Base-by-base conservation (phyloP, 2,329 filamentous ascomycete genomes). In the Fusarium brevicatenulatum region DNA sequence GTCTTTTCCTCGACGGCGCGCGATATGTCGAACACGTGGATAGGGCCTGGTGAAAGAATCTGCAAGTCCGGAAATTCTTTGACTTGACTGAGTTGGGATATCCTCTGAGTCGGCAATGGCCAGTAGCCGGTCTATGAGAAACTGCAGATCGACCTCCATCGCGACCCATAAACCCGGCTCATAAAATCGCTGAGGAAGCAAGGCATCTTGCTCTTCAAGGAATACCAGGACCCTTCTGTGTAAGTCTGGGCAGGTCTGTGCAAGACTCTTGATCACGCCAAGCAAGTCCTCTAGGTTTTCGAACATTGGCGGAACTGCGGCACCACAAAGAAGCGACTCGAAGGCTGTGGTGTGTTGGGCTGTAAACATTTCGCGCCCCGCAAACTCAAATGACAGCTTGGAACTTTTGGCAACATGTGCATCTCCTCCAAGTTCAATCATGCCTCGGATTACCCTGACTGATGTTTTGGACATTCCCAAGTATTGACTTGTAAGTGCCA, bases 401-500 rank as follows among this genome's bases (percentile, higher is more conserved):
- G 34, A 2, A 4, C 3, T 37, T 0, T 15, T 40, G 4, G 11
- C 4, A 4, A 11, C 34, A 19, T 65, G 57, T 2, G 34, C n/a
- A 0, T n/a, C 6, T n/a, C 9, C 57, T 1, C n/a, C 57, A 1
- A 46, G 4, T 3, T 13, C n/a, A 23, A 65, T 19, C 3, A 54
- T 9, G 2, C 3, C 1, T 36, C 7, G 11, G 2, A 63, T 46
- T 12, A 54, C 9, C 3, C 4, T 19, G 4, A 0, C 16, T 21
- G 16, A 1, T 2, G 11, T 9, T 11, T 9, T 0, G 7, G 5
- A 2, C 2, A 6, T 0, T 1, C 0, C 0, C 0, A 1, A 0
- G 16, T 8, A 0, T 13, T 0, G 0, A 5, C 15, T 25, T 30
- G 9, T 13, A 10, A 28, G 3, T 2, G n/a, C 25, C 8, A 64